Conservation (phyloP, 441 rosid genomes). For the Gossypium davidsonii region DNA sequence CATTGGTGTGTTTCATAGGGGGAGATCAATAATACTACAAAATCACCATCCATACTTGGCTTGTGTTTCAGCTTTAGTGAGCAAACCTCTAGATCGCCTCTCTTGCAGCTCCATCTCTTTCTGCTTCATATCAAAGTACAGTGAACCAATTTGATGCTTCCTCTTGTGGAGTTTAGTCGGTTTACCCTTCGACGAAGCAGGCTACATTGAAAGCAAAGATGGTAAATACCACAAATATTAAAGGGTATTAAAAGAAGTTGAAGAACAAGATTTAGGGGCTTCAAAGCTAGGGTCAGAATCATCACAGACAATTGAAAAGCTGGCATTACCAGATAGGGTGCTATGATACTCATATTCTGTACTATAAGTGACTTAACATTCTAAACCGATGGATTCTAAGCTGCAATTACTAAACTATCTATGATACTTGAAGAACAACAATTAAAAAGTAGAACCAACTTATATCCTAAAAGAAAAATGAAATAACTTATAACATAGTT, state of each 20-base stretch:
- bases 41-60: conserved; percentile 90
- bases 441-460: neutral
- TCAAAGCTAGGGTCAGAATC: neutral
- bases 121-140: conserved; percentile 76
- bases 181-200: conserved; percentile 72
- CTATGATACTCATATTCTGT: neutral
- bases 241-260: neutral
- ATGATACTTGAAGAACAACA: neutral
- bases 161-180: conserved; percentile 90
- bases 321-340: neutral
- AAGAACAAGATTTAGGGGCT: neutral
- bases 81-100: conserved; percentile 74
- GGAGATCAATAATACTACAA: neutral
- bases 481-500: neutral
- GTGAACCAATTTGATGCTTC: conserved; percentile 89
- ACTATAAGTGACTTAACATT: neutral
- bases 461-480: neutral
- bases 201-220: conserved; percentile 32
- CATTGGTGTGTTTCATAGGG: neutral
- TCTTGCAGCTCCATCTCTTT: conserved; percentile 76
- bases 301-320: neutral
- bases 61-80: conserved; percentile 83
- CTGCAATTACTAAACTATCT: neutral
- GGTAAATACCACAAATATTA: neutral
- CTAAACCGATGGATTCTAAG: neutral